phyloP scores from a whole-genome alignment of 441 rosid genomes.

The Populus hybrid region DNA sequence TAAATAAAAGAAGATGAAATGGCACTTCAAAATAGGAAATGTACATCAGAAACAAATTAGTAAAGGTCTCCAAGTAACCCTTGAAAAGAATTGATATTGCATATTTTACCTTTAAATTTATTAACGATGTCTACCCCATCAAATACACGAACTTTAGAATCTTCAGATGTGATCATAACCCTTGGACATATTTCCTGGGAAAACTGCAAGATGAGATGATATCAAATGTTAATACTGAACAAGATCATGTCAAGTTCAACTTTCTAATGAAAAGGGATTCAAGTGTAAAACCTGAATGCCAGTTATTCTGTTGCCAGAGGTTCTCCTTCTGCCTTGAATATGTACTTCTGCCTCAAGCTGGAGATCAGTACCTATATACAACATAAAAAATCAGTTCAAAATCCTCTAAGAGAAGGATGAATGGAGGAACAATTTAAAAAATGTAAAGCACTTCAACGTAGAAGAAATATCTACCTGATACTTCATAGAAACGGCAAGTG shows the following conservation, averaged over 20 bases:
- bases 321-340: slow-evolving; percentile 45
- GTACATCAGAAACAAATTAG: not conserved
- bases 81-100: not conserved
- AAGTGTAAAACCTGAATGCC: slow-evolving; percentile 53
- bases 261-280: slow-evolving; percentile 5
- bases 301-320: slow-evolving; percentile 55
- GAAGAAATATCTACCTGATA: slow-evolving; percentile 39
- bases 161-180: slow-evolving; percentile 72
- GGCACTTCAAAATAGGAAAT: not conserved
- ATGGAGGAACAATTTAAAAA: not conserved
- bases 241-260: not conserved
- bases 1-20: not conserved
- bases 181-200: slow-evolving; percentile 44
- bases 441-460: not conserved
- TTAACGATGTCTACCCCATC: slow-evolving; percentile 48
- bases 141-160: slow-evolving; percentile 60
- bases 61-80: not conserved
- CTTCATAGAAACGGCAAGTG: slow-evolving; percentile 61
- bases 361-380: slow-evolving; percentile 39
- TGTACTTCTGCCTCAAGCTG: slow-evolving; percentile 44
- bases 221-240: slow-evolving; percentile 18
- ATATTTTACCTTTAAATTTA: slow-evolving; percentile 65
- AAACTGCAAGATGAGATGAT: slow-evolving; percentile 42
- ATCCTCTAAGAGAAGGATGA: not conserved
- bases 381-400: slow-evolving; percentile 8